Evolutionary conservation across 2,329 filamentous ascomycete genomes (phyloP).

Genomic region (Chaetomiaceae sp.): DNA sequence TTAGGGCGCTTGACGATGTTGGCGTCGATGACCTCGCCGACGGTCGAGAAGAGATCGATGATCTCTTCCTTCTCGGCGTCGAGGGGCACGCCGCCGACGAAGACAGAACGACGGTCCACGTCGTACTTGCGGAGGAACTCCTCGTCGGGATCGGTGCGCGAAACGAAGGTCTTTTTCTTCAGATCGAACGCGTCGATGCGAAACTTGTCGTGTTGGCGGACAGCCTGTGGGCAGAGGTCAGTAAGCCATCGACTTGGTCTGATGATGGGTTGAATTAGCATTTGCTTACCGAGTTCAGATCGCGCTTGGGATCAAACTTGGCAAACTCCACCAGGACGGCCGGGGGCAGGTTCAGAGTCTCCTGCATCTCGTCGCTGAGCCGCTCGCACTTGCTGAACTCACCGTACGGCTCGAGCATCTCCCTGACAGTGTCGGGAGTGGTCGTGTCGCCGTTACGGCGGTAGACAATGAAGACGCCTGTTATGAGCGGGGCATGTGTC

Average conservation of each 20-base stretch:
- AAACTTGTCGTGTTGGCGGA: conserved; percentile 12
- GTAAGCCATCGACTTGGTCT: background rate
- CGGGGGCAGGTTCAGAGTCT: conserved; percentile 31
- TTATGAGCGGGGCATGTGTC: conserved; percentile 21
- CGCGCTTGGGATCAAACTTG: conserved; percentile 45
- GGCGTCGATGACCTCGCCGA: conserved; percentile 34
- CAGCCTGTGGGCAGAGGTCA: conserved; percentile 9
- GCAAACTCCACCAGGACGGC: conserved; percentile 44
- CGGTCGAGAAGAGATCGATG: conserved; percentile 31
- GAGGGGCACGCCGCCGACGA: conserved; percentile 40
- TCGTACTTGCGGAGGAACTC: conserved; percentile 34
- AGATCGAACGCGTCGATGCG: conserved; percentile 26
- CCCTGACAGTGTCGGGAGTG: conserved; percentile 38
- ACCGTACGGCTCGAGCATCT: conserved; percentile 40
- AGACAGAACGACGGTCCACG: conserved; percentile 41
- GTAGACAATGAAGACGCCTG: conserved; percentile 46
- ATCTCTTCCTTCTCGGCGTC: conserved; percentile 34
- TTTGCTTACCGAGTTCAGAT: conserved; percentile 42
- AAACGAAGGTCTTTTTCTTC: conserved; percentile 16
- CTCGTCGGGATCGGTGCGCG: conserved; percentile 12
- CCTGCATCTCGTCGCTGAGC: conserved; percentile 30
- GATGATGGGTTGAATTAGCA: background rate
- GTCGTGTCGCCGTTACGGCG: conserved; percentile 33
- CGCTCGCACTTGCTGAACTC: conserved; percentile 35
- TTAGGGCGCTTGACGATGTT: conserved; percentile 22